These are phyloP conservation scores for Lolium perenne DNA, from an alignment of 176 grass and related monocot species.

Conservation along the genomic window DNA sequence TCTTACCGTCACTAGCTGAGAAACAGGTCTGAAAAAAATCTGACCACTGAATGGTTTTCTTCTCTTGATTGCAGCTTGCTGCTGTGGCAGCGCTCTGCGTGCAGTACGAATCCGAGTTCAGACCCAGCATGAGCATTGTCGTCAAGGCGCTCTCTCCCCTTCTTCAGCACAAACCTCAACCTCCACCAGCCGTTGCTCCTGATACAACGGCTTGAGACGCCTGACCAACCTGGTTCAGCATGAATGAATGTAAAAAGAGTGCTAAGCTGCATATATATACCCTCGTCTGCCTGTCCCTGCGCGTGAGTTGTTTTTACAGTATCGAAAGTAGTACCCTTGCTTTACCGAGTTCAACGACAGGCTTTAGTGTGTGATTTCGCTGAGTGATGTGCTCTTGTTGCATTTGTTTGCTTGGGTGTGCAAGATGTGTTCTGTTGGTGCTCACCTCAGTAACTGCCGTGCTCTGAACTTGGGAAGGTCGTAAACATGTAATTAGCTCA, in stretches of 20 bases:
- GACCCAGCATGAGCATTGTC: conserved; percentile 92
- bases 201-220: conserved; percentile 34
- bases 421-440: conserved; percentile 17
- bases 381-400: conserved; percentile 9
- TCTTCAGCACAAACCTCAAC: conserved; percentile 59
- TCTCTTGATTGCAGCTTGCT: conserved; percentile 61
- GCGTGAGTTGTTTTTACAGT: neutral
- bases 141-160: conserved; percentile 86
- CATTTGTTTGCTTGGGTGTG: neutral
- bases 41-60: conserved; percentile 10
- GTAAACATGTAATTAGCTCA: conserved; percentile 4
- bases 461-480: conserved; percentile 30
- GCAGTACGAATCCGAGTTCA: conserved; percentile 84
- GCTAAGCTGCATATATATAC: neutral
- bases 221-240: conserved; percentile 28
- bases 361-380: neutral
- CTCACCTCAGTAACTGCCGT: conserved; percentile 20
- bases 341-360: neutral
- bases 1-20: neutral
- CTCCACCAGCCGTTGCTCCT: conserved; percentile 24
- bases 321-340: neutral
- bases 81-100: conserved; percentile 80
- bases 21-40: neutral
- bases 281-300: neutral
- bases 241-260: conserved; percentile 43